Evolutionary conservation across 2,329 filamentous ascomycete genomes (phyloP), one percentile per base, ranked within the genome.

Genomic region (Fusarium heterosporum): DNA sequence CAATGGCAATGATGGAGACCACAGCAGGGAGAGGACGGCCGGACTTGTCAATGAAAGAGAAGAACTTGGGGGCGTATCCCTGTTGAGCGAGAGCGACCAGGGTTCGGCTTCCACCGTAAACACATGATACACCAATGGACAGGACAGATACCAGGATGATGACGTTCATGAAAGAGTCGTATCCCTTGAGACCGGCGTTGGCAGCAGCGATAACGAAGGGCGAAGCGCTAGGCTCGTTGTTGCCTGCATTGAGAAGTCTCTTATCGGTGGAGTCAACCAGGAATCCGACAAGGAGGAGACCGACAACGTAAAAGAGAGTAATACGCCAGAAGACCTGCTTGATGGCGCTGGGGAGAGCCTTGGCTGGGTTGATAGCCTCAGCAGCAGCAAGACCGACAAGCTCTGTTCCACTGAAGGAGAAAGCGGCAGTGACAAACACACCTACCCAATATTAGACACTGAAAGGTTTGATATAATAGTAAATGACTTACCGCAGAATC

Each of bases 261-360:
- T 68, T 34, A 34, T 87, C 84, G 22, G 79, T 74, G 49, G 81
- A 82, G 50, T 77, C 75, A 36, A 86, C 77, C 7, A 86, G 74
- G 7, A 87, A 78, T 14, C 84, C 84, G 16, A 86, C 80, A 12
- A 86, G 82, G 51, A 84, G 78, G 14, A 87, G 78, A 34, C 83
- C 83, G 4, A 86, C 76, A 45, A 87, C 76, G 64, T 87, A 87
- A 66, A 87, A 87, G 63, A 86, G 73, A 0, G 82, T 84, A 61
- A 86, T 86, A 68, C 84, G 83, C 84, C 84, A 86, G 59, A 86
- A 86, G 30, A 86, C 92, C 75, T 96, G 93, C 80, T 96, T 96
- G 72, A 95, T 89, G 7, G 93, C 93, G 3, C 88, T 89, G 0
- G 93, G 93, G 2, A 97, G 84, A 0, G 90, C 87, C 73, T 91